These are phyloP conservation scores for Fusarium verrucosum DNA, from an alignment of 2,329 filamentous ascomycete genomes.

Conservation along the genomic window DNA sequence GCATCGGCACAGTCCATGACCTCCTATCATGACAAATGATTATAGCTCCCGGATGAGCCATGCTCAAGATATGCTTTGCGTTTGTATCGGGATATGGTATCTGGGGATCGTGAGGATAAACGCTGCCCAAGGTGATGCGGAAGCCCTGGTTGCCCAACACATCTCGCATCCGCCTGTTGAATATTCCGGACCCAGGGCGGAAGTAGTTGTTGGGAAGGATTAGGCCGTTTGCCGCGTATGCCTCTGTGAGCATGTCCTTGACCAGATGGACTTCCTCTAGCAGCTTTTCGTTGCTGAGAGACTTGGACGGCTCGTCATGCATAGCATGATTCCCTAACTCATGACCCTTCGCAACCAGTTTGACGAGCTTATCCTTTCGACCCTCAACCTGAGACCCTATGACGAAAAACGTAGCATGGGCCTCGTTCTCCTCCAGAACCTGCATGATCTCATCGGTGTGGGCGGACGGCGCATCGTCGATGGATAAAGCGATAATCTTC, in stretches of 20 bases:
- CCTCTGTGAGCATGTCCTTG: conserved; percentile 65
- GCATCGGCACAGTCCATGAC: conserved; percentile 84
- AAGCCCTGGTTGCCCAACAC: conserved; percentile 71
- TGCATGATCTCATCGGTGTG: conserved; percentile 76
- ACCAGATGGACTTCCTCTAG: conserved; percentile 71
- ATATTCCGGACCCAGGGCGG: conserved; percentile 85
- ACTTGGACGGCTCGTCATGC: conserved; percentile 80
- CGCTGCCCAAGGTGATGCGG: conserved; percentile 78
- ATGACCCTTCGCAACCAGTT: conserved; percentile 69
- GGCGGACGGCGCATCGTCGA: conserved; percentile 84
- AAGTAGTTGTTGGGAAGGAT: conserved; percentile 72
- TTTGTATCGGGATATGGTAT: conserved; percentile 75
- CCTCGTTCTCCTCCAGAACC: conserved; percentile 71
- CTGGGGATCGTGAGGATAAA: conserved; percentile 94
- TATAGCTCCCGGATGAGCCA: conserved; percentile 78
- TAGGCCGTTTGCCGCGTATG: conserved; percentile 60
- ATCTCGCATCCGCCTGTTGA: conserved; percentile 74
- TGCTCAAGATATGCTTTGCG: conserved; percentile 80
- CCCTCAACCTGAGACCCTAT: conserved; percentile 79
- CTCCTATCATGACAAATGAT: conserved; percentile 88
- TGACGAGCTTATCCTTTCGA: conserved; percentile 62
- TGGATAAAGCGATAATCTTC: conserved; percentile 81
- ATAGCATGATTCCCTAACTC: conserved; percentile 90
- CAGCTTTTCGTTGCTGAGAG: conserved; percentile 68
- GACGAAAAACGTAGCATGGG: conserved; percentile 86